Evolutionary conservation across 179 eudicot species (phyloP).

Genomic region (Camellia oleifera): DNA sequence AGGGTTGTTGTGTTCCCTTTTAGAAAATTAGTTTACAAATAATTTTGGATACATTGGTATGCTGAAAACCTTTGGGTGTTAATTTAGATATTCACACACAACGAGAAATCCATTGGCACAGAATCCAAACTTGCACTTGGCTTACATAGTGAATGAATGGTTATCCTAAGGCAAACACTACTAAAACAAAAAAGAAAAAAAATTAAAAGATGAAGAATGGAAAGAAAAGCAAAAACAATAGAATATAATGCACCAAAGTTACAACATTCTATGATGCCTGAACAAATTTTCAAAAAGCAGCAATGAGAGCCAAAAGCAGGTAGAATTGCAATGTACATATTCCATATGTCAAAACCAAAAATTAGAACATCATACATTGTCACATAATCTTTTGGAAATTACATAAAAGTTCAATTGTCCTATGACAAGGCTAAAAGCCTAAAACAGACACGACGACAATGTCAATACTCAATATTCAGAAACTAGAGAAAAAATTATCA

Average conservation of each 20-base stretch:
- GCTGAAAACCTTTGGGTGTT: not conserved
- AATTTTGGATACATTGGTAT: not conserved
- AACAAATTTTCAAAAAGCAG: not conserved
- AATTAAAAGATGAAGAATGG: not conserved
- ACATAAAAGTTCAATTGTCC: not conserved
- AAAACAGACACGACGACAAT: not conserved
- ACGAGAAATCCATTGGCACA: not conserved
- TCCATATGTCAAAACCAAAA: not conserved
- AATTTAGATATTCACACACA: not conserved
- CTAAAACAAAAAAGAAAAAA: not conserved
- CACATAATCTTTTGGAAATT: not conserved
- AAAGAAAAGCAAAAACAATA: not conserved
- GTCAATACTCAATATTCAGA: not conserved
- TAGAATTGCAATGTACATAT: not conserved
- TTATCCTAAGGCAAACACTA: not conserved
- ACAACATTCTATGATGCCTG: not conserved
- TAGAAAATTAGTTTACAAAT: not conserved
- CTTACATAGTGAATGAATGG: not conserved
- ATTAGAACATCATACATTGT: not conserved
- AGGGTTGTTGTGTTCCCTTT: not conserved
- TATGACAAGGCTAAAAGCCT: conserved; percentile 5
- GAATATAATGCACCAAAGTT: not conserved
- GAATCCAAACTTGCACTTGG: not conserved
- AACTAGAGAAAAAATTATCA: not conserved
- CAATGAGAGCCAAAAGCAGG: not conserved